Base-by-base conservation (phyloP, 495 filamentous ascomycete genomes). In the Corynascus novoguineensis region DNA sequence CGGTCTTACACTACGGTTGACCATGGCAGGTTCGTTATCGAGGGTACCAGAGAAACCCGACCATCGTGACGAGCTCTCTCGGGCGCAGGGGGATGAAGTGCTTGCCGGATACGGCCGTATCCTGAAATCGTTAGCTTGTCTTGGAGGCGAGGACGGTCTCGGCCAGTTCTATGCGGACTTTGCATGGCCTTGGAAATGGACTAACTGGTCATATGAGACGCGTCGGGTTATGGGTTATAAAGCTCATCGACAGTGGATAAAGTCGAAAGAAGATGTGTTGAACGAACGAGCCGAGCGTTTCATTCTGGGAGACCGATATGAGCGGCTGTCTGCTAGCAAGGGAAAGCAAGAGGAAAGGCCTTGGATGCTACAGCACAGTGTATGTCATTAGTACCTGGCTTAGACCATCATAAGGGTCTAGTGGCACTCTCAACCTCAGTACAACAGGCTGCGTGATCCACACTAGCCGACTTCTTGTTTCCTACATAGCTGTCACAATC, bases 121-220 rank as follows among this genome's bases (percentile, higher is more conserved):
- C 47, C 17, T 50, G 15, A 24, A 25, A 15, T 31, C 47, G 19
- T 12, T 50, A 21, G 47, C 47, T 25, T 25, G 47, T n/a, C 47
- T 50, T 11, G 28, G 28, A 17, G 47, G 31, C 31, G 10, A 50
- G 12, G 17, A 25, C 19, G 47, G 47, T 4, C 31, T 37, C 47
- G 31, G 19, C 11, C 47, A 37, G 29, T 50, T 50, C 21, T 50
- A 50, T 35, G 47, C 47, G 7, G 47, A 50, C 17, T 50, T 50
- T 37, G 31, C 29, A 9, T 50, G 29, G 29, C 47, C 47, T 50
- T 50, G 47, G 47, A 50, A 37, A 35, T 50, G 47, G 47, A 34
- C 17, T 14, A 32, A 4, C 19, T 32, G 19, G 28, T 17, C 10
- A 21, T 7, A 9, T 37, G 9, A 50, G 11, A 15, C 0, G 31